phyloP scores from a whole-genome alignment of 192 early-diverging fungal genomes.

The Thamnidium elegans region DNA sequence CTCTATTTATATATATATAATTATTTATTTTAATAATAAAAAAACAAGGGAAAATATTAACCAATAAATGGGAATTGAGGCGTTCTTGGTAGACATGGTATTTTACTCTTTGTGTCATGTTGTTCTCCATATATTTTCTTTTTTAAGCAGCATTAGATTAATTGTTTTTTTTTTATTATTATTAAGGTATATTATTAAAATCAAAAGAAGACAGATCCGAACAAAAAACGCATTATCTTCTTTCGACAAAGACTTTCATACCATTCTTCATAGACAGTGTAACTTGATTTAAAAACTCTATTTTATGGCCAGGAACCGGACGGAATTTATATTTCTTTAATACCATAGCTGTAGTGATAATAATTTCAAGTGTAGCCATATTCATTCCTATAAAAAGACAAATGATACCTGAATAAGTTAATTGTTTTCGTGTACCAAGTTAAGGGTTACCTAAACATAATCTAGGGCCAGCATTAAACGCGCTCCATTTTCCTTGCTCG shows the following conservation, averaged over 20 bases:
- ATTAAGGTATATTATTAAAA: no score
- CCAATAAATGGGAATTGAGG: no score
- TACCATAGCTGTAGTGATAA: conserved; percentile 35
- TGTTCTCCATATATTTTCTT: neutral
- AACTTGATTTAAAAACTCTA: conserved; percentile 16
- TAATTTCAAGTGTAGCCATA: conserved; percentile 42
- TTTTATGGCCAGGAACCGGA: conserved; percentile 31
- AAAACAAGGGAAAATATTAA: no score
- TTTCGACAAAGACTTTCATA: conserved; percentile 29
- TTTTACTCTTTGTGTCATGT: neutral
- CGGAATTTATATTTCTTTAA: conserved; percentile 40
- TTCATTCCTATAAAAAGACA: conserved; percentile 30
- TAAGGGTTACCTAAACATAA: conserved; percentile 19
- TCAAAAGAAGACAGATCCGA: no score
- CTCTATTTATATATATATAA: neutral
- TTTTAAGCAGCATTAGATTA: no score
- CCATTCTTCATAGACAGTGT: conserved; percentile 36
- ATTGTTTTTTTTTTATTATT: no score
- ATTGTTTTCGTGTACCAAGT: neutral
- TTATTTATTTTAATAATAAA: conserved; percentile 4
- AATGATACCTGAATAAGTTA: neutral
- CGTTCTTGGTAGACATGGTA: no score
- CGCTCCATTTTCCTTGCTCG: conserved; percentile 47
- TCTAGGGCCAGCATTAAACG: conserved; percentile 56
- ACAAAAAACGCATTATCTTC: neutral